These are phyloP conservation scores for Kodamaea kaohsiungensis DNA, from an alignment of 805 yeast genomes.

Conservation along the genomic window DNA sequence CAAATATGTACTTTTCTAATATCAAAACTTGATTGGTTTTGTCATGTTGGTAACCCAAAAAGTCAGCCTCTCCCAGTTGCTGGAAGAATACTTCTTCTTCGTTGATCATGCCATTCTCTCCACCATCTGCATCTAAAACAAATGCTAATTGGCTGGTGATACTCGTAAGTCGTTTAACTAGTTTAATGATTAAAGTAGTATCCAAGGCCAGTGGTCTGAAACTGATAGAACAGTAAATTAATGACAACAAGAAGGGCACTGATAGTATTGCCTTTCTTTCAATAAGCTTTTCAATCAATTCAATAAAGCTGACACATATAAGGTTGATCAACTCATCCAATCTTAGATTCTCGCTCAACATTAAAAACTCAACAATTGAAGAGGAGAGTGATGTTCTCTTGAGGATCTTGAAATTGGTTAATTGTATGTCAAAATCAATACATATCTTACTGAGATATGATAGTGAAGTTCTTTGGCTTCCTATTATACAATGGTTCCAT, in stretches of 20 bases:
- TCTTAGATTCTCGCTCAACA: conserved; percentile 45
- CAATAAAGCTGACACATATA: conserved; percentile 29
- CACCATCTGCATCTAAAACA: conserved; percentile 25
- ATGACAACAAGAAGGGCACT: conserved; percentile 60
- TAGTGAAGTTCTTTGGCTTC: conserved; percentile 33
- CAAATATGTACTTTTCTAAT: conserved; percentile 51
- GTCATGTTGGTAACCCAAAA: conserved; percentile 25
- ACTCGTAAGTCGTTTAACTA: conserved; percentile 17
- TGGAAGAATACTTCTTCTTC: conserved; percentile 4
- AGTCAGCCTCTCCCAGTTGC: conserved; percentile 20
- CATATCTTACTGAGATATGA: conserved; percentile 34
- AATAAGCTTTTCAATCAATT: conserved; percentile 32
- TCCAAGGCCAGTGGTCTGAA: conserved; percentile 66
- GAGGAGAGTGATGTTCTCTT: conserved; percentile 34
- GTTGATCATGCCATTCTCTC: conserved; percentile 6
- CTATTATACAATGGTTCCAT: conserved; percentile 38
- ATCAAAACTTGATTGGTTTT: conserved; percentile 32
- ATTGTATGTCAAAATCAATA: conserved; percentile 21
- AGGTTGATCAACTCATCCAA: conserved; percentile 50
- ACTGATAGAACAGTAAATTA: conserved; percentile 54
- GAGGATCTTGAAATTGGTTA: conserved; percentile 22
- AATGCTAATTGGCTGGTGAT: conserved; percentile 23
- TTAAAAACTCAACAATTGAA: conserved; percentile 45
- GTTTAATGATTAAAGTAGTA: conserved; percentile 24
- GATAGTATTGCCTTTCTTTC: conserved; percentile 31